Conservation (phyloP, 495 filamentous ascomycete genomes). For the Pseudoneurospora amorphoporcata region DNA sequence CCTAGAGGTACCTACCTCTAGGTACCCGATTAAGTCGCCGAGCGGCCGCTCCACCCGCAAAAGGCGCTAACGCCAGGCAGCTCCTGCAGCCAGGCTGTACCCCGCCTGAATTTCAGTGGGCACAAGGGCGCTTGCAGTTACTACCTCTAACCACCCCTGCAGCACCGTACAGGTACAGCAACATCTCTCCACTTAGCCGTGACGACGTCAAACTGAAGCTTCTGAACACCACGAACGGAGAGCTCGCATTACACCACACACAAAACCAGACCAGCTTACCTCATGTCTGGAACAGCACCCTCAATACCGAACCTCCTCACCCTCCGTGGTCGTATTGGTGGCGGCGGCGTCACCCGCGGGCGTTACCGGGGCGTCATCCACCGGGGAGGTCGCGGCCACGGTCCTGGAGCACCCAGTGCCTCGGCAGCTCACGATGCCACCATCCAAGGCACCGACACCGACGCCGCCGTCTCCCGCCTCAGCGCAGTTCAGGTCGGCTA, state of each 20-base stretch:
- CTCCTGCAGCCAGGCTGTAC: neutral
- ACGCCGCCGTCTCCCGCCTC: conserved; percentile 78
- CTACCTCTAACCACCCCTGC: neutral
- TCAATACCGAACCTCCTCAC: conserved; percentile 70
- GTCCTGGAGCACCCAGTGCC: conserved; percentile 10
- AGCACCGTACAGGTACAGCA: neutral
- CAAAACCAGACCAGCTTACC: neutral
- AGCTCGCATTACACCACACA: neutral
- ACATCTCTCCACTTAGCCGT: neutral
- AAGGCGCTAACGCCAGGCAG: neutral
- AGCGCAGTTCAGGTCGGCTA: conserved; percentile 87
- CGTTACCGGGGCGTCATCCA: conserved; percentile 32
- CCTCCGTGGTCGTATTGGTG: conserved; percentile 34
- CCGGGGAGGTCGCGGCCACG: conserved; percentile 32
- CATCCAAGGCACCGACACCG: conserved; percentile 83
- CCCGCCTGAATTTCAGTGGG: neutral
- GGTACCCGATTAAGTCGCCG: neutral
- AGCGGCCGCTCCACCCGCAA: neutral
- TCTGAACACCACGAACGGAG: neutral
- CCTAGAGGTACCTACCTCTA: neutral
- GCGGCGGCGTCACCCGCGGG: conserved; percentile 23
- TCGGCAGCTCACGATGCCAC: conserved; percentile 35
- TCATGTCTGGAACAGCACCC: conserved; percentile 50
- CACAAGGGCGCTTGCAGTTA: neutral
- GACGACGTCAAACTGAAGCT: neutral